These are phyloP conservation scores for Pneumocystis murina DNA, from an alignment of 1,139 yeast genomes.

Conservation along the genomic window DNA sequence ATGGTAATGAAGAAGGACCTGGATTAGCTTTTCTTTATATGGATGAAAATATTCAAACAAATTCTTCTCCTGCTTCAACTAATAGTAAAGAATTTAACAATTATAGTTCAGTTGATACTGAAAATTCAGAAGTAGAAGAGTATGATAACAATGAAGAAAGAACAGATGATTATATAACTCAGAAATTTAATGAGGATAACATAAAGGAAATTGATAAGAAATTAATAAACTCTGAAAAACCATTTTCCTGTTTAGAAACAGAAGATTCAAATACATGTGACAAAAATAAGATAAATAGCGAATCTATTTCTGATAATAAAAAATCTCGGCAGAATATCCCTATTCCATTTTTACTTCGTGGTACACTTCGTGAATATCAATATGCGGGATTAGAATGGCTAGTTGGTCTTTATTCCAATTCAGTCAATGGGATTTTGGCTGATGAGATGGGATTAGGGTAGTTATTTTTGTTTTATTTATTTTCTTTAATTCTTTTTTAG, in stretches of 20 bases:
- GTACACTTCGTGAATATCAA: constrained; percentile 78
- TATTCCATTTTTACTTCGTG: constrained; percentile 44
- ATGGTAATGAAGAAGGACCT: constrained; percentile 10
- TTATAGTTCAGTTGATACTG: not conserved
- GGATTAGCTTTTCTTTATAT: constrained; percentile 8
- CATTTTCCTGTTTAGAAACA: not conserved
- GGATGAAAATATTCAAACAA: not conserved
- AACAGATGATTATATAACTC: constrained; percentile 1
- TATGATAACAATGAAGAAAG: constrained; percentile 21
- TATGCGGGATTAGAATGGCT: constrained; percentile 95
- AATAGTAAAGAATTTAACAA: not conserved
- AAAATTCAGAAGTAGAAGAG: constrained; percentile 13
- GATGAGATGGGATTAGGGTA: constrained; percentile 96
- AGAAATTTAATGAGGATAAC: not conserved
- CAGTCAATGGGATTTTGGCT: constrained; percentile 91
- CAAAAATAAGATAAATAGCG: not conserved
- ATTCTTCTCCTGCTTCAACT: not conserved
- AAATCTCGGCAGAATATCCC: constrained; percentile 17
- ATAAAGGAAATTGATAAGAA: not conserved
- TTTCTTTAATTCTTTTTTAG: not conserved
- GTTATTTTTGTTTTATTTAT: constrained; percentile 12
- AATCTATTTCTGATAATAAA: not conserved
- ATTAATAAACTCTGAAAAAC: not conserved
- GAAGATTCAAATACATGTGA: not conserved
- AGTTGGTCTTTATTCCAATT: constrained; percentile 80